A percentile compares a stretch with the other conserved stretches of the same genome.
phyloP scores from a whole-genome alignment of 495 filamentous ascomycete genomes.

The Aspergillus haitiensis region DNA sequence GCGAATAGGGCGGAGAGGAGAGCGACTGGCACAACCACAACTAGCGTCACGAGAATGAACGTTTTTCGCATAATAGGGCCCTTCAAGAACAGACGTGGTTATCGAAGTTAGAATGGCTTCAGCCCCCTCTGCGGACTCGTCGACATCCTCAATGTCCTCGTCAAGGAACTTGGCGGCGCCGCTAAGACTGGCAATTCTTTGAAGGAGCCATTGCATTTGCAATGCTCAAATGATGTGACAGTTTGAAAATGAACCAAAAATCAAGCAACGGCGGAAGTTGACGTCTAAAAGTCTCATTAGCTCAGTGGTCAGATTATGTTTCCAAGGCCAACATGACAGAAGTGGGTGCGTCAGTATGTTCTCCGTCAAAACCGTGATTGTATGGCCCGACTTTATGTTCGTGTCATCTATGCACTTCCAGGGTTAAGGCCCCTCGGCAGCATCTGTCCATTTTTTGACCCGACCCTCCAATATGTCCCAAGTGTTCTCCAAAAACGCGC shows the following conservation, averaged over 20 bases:
- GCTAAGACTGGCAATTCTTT: neutral
- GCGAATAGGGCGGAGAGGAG: neutral
- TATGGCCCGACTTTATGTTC: neutral
- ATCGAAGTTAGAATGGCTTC: neutral
- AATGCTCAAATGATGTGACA: constrained; percentile 5
- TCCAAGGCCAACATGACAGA: no score
- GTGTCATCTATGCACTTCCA: neutral
- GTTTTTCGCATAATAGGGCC: neutral
- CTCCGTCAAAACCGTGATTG: neutral
- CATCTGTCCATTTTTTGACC: neutral
- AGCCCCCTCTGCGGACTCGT: neutral
- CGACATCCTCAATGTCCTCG: neutral
- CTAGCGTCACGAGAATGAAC: neutral
- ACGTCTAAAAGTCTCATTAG: no score
- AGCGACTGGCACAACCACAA: neutral
- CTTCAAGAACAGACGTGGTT: neutral
- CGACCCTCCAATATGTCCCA: neutral
- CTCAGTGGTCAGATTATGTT: no score
- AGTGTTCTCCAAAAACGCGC: neutral
- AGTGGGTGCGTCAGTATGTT: constrained; percentile 1
- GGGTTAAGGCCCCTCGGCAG: neutral
- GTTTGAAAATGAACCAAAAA: no score
- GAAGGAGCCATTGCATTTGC: constrained; percentile 8
- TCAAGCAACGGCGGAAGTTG: no score
- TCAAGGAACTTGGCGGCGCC: neutral